Evolutionary conservation across 2,329 filamentous ascomycete species (phyloP).

Genomic region (Metarhizium humberi): DNA sequence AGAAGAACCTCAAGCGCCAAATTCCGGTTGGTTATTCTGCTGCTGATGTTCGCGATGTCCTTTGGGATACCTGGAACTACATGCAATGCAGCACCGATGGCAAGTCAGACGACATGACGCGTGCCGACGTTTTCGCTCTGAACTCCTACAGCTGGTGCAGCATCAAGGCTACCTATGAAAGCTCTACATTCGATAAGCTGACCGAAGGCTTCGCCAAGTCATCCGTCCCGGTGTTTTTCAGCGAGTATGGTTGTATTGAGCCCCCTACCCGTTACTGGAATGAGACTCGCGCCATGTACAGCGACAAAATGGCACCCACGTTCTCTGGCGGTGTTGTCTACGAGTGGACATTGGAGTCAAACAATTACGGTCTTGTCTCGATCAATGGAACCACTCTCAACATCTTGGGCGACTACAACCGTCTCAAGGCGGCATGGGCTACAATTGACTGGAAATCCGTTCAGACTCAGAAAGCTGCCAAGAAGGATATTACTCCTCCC

Average conservation of each 20-base stretch:
- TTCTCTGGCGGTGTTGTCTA: constrained; percentile 75
- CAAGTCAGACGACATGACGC: constrained; percentile 49
- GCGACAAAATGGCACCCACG: constrained; percentile 54
- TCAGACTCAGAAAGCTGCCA: constrained; percentile 50
- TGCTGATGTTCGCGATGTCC: constrained; percentile 64
- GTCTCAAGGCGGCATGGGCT: constrained; percentile 65
- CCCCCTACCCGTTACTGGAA: constrained; percentile 64
- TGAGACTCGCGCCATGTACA: constrained; percentile 66
- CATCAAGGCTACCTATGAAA: constrained; percentile 48
- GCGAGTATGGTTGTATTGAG: constrained; percentile 71
- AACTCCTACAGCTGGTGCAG: constrained; percentile 67
- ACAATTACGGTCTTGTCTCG: constrained; percentile 56
- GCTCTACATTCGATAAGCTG: constrained; percentile 53
- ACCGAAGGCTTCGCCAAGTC: constrained; percentile 55
- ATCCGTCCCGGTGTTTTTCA: constrained; percentile 71
- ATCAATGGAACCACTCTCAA: constrained; percentile 48
- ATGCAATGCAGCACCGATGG: constrained; percentile 55
- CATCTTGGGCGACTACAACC: constrained; percentile 58
- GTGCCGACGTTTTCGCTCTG: constrained; percentile 66
- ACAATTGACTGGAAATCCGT: constrained; percentile 64
- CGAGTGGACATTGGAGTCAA: constrained; percentile 66
- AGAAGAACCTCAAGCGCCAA: constrained; percentile 54
- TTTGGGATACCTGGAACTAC: constrained; percentile 69
- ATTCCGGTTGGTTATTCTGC: constrained; percentile 77
- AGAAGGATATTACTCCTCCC: constrained; percentile 42